phyloP scores from a whole-genome alignment of 176 grass and related monocot species.

The Bromus sterilis region DNA sequence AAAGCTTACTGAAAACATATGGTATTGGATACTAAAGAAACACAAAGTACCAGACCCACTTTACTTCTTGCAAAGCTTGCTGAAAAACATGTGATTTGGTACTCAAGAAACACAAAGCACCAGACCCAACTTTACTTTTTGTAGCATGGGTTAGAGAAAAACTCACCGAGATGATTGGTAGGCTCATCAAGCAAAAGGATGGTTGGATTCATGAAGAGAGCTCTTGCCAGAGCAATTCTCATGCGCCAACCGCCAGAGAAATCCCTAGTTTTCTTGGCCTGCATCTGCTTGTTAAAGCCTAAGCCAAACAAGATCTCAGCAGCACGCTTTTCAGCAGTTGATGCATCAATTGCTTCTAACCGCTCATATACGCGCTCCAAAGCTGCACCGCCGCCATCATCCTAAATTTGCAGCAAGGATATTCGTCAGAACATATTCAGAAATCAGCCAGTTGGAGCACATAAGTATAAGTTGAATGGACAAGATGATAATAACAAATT shows the following conservation, averaged over 20 bases:
- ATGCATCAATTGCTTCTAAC: slow-evolving; percentile 76
- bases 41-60: not conserved
- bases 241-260: slow-evolving; percentile 97
- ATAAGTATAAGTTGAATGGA: no score
- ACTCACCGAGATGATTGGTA: slow-evolving; percentile 90
- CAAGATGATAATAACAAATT: not conserved
- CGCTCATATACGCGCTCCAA: slow-evolving; percentile 83
- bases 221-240: slow-evolving; percentile 92
- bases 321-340: slow-evolving; percentile 92
- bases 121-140: not conserved
- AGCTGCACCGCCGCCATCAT: slow-evolving; percentile 78
- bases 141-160: not conserved
- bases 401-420: slow-evolving; percentile 14
- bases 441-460: not conserved
- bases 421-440: not conserved
- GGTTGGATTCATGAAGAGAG: slow-evolving; percentile 93
- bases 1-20: not conserved
- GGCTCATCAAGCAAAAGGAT: slow-evolving; percentile 92
- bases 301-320: slow-evolving; percentile 94
- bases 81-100: not conserved
- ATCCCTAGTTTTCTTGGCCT: slow-evolving; percentile 89
- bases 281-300: slow-evolving; percentile 91
- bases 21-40: not conserved
- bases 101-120: not conserved
- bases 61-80: not conserved